Percentiles rank a stretch among this genome's conserved stretches.
Evolutionary conservation across 306 rosid genomes (phyloP).

Genomic region (Hylodesmum podocarpum): DNA sequence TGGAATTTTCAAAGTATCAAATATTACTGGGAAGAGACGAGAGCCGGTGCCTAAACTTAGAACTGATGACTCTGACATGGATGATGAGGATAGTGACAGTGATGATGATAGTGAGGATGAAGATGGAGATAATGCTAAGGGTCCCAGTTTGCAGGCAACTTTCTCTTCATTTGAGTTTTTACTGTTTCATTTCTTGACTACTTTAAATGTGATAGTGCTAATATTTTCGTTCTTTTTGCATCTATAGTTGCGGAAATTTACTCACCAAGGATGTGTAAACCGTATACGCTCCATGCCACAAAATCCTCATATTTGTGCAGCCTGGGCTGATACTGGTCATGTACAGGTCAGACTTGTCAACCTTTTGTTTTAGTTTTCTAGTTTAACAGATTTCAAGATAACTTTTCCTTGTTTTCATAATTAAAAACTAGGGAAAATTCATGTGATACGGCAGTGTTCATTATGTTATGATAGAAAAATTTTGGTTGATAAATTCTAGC

Average conservation of each 20-base stretch:
- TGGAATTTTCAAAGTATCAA: slow-evolving; percentile 80
- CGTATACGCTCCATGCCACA: slow-evolving; percentile 91
- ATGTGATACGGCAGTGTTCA: background rate
- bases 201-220: slow-evolving; percentile 9
- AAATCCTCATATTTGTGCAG: slow-evolving; percentile 87
- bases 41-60: slow-evolving; percentile 61
- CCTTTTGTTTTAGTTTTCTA: background rate
- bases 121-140: slow-evolving; percentile 47
- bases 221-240: slow-evolving; percentile 18
- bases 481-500: slow-evolving; percentile 2
- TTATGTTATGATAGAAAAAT: background rate
- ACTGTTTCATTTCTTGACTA: slow-evolving; percentile 2
- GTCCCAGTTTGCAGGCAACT: slow-evolving; percentile 71
- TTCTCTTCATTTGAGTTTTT: slow-evolving; percentile 15
- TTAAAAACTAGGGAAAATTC: background rate
- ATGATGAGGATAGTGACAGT: slow-evolving; percentile 58
- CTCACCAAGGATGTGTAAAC: slow-evolving; percentile 81
- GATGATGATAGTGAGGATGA: slow-evolving; percentile 71
- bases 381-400: background rate
- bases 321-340: slow-evolving; percentile 85
- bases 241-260: slow-evolving; percentile 74
- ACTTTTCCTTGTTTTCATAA: background rate
- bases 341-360: slow-evolving; percentile 64
- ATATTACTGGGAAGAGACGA: slow-evolving; percentile 84
- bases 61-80: slow-evolving; percentile 62